phyloP scores from a whole-genome alignment of 306 rosid genomes.

The Vicia faba region DNA sequence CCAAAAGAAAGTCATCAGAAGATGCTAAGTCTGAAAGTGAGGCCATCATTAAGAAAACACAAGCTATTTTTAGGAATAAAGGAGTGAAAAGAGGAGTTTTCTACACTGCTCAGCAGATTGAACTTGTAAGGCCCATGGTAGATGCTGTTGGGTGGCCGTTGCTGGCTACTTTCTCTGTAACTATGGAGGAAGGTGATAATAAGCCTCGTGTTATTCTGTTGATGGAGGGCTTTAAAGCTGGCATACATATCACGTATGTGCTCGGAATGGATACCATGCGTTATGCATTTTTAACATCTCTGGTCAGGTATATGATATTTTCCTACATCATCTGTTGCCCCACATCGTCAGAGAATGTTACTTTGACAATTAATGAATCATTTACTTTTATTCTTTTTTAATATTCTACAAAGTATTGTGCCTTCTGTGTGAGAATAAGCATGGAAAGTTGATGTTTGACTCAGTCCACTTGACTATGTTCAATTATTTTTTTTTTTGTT shows the following conservation, averaged over 20 bases:
- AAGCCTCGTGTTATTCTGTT: slow-evolving; percentile 86
- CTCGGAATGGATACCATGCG: slow-evolving; percentile 99
- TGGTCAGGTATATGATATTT: slow-evolving; percentile 66
- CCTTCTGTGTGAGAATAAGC: slow-evolving; percentile 30
- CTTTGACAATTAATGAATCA: slow-evolving; percentile 2
- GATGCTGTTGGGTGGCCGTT: slow-evolving; percentile 99
- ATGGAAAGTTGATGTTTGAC: slow-evolving; percentile 33
- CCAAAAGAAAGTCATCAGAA: slow-evolving; percentile 63
- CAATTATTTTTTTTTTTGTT: slow-evolving; percentile 45
- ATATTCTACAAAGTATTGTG: slow-evolving; percentile 31
- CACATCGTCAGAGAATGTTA: neutral
- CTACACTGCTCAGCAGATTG: slow-evolving; percentile 87
- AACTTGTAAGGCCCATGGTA: slow-evolving; percentile 99
- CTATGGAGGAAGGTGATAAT: slow-evolving; percentile 99
- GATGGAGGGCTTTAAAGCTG: slow-evolving; percentile 99
- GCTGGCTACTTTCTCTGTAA: slow-evolving; percentile 97
- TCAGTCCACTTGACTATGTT: slow-evolving; percentile 33
- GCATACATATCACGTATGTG: slow-evolving; percentile 83
- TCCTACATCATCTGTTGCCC: neutral
- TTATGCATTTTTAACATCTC: slow-evolving; percentile 97
- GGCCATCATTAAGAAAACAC: slow-evolving; percentile 90
- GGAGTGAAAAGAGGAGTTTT: slow-evolving; percentile 89
- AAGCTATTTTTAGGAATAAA: slow-evolving; percentile 81
- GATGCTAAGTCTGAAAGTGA: slow-evolving; percentile 91
- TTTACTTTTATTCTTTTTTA: slow-evolving; percentile 9